Conservation (phyloP, 1,284 basidiomycete species). For the Peniophora sp. region DNA sequence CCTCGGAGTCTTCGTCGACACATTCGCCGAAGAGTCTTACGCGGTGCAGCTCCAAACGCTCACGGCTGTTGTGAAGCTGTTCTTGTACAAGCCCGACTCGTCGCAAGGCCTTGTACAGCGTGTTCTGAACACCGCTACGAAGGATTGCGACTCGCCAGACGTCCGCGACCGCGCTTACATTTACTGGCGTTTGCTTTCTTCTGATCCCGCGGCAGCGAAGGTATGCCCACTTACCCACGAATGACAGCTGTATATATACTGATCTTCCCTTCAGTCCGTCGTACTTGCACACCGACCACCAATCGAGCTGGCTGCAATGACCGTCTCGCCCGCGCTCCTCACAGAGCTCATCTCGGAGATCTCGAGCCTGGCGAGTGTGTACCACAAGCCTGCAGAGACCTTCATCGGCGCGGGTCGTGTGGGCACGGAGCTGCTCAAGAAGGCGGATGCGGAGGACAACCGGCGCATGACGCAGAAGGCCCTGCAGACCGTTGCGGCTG, state of each 20-base stretch:
- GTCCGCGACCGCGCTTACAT: slow-evolving; percentile 96
- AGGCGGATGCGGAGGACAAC: slow-evolving; percentile 66
- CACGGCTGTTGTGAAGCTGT: slow-evolving; percentile 95
- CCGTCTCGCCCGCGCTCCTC: slow-evolving; percentile 83
- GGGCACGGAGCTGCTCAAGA: slow-evolving; percentile 76
- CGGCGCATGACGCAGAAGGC: slow-evolving; percentile 74
- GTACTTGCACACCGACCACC: slow-evolving; percentile 89
- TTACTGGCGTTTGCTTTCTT: slow-evolving; percentile 91
- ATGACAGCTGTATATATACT: background rate
- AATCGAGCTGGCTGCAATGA: slow-evolving; percentile 87
- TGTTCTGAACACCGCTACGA: slow-evolving; percentile 90
- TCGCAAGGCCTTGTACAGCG: slow-evolving; percentile 87
- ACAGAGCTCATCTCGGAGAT: slow-evolving; percentile 91
- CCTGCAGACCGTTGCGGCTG: slow-evolving; percentile 80
- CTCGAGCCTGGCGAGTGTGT: slow-evolving; percentile 84
- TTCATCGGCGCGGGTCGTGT: slow-evolving; percentile 83
- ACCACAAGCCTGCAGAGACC: slow-evolving; percentile 92
- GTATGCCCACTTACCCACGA: slow-evolving; percentile 29
- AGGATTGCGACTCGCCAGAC: slow-evolving; percentile 95
- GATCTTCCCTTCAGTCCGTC: slow-evolving; percentile 53
- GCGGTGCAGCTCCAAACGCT: slow-evolving; percentile 95
- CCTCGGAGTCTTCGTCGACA: slow-evolving; percentile 83
- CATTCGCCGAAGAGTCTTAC: slow-evolving; percentile 91
- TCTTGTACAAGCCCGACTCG: slow-evolving; percentile 88
- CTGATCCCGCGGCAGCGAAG: slow-evolving; percentile 91